Evolutionary conservation across 495 filamentous ascomycete genomes (phyloP), one percentile per base, ranked within the genome.

Genomic region (Usnea hakonensis): DNA sequence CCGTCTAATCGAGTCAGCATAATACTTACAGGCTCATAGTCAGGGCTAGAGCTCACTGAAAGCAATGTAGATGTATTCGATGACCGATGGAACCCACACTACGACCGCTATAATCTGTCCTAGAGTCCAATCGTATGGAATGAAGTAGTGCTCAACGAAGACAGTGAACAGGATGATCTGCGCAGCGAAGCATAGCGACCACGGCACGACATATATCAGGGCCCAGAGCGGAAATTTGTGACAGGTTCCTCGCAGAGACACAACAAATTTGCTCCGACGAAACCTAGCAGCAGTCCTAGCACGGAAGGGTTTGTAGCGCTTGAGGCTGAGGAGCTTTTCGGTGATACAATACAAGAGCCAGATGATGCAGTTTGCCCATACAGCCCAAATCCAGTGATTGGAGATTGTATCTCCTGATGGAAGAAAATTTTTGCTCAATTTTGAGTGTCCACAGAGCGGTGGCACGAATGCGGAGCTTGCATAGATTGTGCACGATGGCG

Each of bases 31-130:
- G 19, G 16, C 3, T 43, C 19, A 2, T n/a, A 43, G 40, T 43
- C 16, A 43, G 40, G 19, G 40, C 52, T 13, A 73, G 63, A 53
- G 17, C 50, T 53, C 50, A 53, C 50, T 53, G 13, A 53, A 53
- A 2, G 2, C 23, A 23, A 58, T 46, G 35, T 58, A 58, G 13
- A 58, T 17, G 7, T 43, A 46, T 35, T 58, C 57, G 30, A 58
- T 14, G 36, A 46, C n/a, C 19, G 38, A 36, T 41, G 57, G 57
- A 16, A 58, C 30, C 57, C 57, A 58, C 23, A 58, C 57, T 14
- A 30, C 36, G 13, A 58, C 40, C n/a, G 57, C 57, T 28, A 58
- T 58, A 28, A 58, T 46, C 57, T 58, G 57, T 32, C 57, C 57
- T 16, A 58, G 41, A 38, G n/a, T 40, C 57, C 57, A 58, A 46